A percentile compares a stretch with the other conserved stretches of the same genome.
phyloP scores from a whole-genome alignment of 441 rosid species.

The Cnidoscolus chayamansa region DNA sequence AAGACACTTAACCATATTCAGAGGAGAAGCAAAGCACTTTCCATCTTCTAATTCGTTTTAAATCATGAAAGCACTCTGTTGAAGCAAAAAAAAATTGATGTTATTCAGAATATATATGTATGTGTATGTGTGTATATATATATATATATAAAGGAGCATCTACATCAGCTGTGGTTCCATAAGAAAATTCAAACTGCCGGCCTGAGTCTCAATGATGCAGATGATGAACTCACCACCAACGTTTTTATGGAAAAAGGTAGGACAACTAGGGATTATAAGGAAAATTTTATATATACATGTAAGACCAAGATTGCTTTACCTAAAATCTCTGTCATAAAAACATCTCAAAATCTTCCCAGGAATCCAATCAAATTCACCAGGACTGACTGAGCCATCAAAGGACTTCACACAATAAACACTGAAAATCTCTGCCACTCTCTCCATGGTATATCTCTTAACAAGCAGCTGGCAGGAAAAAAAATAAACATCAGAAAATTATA shows the following conservation, averaged over 20 bases:
- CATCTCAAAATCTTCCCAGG: conserved; percentile 97
- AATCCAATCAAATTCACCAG: conserved; percentile 81
- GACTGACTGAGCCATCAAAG: conserved; percentile 45
- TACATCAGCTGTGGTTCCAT: background rate
- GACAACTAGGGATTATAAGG: background rate
- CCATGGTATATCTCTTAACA: conserved; percentile 90
- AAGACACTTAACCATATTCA: conserved; percentile 2
- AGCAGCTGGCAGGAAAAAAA: conserved; percentile 48
- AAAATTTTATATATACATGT: background rate
- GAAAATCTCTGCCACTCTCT: conserved; percentile 85
- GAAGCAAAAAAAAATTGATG: background rate
- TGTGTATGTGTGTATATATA: too few relatives aligned
- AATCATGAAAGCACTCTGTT: conserved; percentile 9
- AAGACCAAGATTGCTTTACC: conserved; percentile 40
- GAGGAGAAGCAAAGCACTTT: conserved; percentile 13
- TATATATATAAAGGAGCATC: background rate
- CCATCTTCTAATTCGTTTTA: conserved; percentile 7
- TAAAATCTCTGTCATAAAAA: conserved; percentile 92
- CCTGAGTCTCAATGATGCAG: background rate
- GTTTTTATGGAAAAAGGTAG: background rate
- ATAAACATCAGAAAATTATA: conserved; percentile 5
- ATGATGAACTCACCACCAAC: background rate
- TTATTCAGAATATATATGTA: background rate
- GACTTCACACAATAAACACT: conserved; percentile 55
- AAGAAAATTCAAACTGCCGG: background rate